Conservation (phyloP, 2,329 filamentous ascomycete genomes). For the Coniochaeta hoffmannii region DNA sequence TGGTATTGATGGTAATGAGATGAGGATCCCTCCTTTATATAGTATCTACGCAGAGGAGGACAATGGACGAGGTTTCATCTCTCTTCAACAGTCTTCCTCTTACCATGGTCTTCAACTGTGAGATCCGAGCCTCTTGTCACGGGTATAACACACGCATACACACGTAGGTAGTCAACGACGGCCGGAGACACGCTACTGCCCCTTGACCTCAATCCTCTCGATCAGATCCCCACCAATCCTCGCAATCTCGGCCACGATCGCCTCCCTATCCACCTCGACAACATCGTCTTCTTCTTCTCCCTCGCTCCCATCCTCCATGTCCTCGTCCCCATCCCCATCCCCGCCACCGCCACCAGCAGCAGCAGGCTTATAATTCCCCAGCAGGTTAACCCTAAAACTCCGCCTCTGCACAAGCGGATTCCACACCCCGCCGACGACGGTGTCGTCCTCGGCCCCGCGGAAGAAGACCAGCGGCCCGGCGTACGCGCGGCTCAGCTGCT, state of each 20-base stretch:
- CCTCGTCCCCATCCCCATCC: slow-evolving; percentile 6
- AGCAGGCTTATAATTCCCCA: slow-evolving; percentile 57
- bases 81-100: neutral
- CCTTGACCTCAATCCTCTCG: slow-evolving; percentile 51
- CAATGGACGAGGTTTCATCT: neutral
- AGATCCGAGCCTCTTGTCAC: too few relatives aligned
- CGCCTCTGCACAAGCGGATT: slow-evolving; percentile 46
- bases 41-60: neutral
- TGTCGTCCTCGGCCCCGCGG: slow-evolving; percentile 52
- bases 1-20: slow-evolving; percentile 1
- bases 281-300: slow-evolving; percentile 32
- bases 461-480: slow-evolving; percentile 72
- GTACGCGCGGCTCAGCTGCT: slow-evolving; percentile 62
- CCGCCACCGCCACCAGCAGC: too few relatives aligned
- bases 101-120: neutral
- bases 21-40: neutral
- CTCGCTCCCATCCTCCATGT: slow-evolving; percentile 17
- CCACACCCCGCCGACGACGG: slow-evolving; percentile 51
- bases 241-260: slow-evolving; percentile 66
- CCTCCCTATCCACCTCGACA: slow-evolving; percentile 59
- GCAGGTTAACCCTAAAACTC: slow-evolving; percentile 62
- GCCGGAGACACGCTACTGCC: too few relatives aligned
- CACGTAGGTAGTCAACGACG: too few relatives aligned
- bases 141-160: too few relatives aligned
- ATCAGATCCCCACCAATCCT: slow-evolving; percentile 62